Evolutionary conservation across 768 basidiomycete species (phyloP), one percentile per base, ranked within the genome.

Genomic region (Trametes villosa): DNA sequence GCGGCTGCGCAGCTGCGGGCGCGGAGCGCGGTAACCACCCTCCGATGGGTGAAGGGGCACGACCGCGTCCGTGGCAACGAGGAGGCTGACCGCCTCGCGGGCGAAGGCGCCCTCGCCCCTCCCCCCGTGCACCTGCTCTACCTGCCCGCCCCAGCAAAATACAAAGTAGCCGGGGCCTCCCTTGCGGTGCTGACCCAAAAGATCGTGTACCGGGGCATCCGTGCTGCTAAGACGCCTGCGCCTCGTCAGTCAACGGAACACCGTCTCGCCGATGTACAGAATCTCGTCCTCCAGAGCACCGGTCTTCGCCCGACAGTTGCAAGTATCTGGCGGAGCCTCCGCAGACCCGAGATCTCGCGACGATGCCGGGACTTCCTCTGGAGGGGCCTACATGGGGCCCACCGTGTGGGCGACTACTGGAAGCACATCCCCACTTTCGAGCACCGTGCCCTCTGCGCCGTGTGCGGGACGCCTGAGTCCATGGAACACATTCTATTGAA

Each of bases 401-500:
- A 56, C 11, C 1, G 24, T 0, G 9, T 59, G 3, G 70, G 63
- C 6, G 2, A 20, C 7, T 70, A 53, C 50, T 70, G 70, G 70
- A 24, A 24, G 0, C 40, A 63, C 7, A 56, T 68, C 1, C 58
- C 62, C 0, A 52, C 42, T 42, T 51, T 22, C 17, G 61, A 58
- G 18, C 34, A 33, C 1, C 20, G 66, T 0, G 67, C 44, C 0
- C 30, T 20, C 29, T 71, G 68, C 34, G 18, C 47, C 2, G 2
- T 6, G 8, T 71, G 70, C 42, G 53, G 51, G 0, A 41, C 18
- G 15, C 47, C 31, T 0, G 71, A 74, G 8, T 59, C 63, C 0
- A 60, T 71, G 51, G 51, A 38, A 0, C 72, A 73, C 47, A 70
- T 72, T 4, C 61, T 72, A 0, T 48, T 34, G 0, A 8, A 59